These are phyloP conservation scores for Hirschfeldia incana DNA, from an alignment of 345 rosid species.

Conservation along the genomic window DNA sequence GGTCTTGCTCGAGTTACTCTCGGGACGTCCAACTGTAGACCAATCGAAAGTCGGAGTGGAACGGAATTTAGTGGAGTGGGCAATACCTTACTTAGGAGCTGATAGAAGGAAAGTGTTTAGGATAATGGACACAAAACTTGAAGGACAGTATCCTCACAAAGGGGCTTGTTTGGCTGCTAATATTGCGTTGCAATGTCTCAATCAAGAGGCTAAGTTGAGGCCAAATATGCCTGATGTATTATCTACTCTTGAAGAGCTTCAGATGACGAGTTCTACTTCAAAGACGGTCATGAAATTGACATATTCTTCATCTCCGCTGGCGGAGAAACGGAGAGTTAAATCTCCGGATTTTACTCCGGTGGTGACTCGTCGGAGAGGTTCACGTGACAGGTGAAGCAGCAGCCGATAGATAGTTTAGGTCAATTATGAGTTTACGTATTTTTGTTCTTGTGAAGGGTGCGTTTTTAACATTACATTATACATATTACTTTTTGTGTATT, in stretches of 20 bases:
- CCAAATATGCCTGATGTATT: slow-evolving; percentile 85
- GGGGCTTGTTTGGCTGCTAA: slow-evolving; percentile 68
- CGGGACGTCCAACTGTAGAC: neutral
- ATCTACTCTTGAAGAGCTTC: slow-evolving; percentile 54
- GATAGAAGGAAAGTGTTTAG: neutral
- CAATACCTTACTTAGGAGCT: neutral
- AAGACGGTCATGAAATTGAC: slow-evolving; percentile 5
- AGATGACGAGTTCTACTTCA: slow-evolving; percentile 31
- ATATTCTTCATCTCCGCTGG: neutral
- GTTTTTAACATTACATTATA: neutral
- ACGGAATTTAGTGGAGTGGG: neutral
- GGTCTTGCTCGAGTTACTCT: neutral
- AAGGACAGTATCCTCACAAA: slow-evolving; percentile 88
- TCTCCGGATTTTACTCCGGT: neutral
- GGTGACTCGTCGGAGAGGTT: slow-evolving; percentile 17
- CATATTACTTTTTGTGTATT: neutral
- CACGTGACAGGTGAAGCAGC: slow-evolving; percentile 4
- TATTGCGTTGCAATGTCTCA: slow-evolving; percentile 66
- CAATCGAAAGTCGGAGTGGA: neutral
- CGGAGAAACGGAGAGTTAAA: slow-evolving; percentile 2
- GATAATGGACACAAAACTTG: slow-evolving; percentile 51
- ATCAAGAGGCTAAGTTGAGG: slow-evolving; percentile 59
- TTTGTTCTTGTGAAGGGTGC: neutral
- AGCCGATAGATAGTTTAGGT: neutral
- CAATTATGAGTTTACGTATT: neutral